Evolutionary conservation across 225 moss, liverwort and hornwort species (phyloP).

Genomic region (Takakia lepidozioides): DNA sequence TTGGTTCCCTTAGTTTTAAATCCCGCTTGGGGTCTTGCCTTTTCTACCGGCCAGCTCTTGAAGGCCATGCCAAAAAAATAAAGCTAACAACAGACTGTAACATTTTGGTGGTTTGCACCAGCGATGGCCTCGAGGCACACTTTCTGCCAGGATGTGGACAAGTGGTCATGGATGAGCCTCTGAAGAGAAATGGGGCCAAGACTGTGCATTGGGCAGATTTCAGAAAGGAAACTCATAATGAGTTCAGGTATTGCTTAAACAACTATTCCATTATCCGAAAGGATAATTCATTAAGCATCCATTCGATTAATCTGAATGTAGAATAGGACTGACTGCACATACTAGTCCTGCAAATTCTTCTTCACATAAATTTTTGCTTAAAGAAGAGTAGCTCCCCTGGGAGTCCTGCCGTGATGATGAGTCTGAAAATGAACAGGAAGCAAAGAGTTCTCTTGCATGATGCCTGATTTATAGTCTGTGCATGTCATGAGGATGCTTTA

Average conservation of each 20-base stretch:
- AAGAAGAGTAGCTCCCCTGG: too few species aligned
- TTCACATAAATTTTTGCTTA: background rate
- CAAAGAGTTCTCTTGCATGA: too few species aligned
- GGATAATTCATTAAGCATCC: background rate
- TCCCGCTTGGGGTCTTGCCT: slow-evolving; percentile 27
- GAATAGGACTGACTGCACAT: background rate
- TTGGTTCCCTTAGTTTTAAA: slow-evolving; percentile 19
- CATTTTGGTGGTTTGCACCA: slow-evolving; percentile 31
- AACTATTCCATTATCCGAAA: background rate
- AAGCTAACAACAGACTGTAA: slow-evolving; percentile 20
- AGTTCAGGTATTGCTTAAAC: slow-evolving; percentile 1
- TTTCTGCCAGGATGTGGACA: slow-evolving; percentile 30
- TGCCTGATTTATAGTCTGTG: too few species aligned
- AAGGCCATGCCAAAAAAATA: slow-evolving; percentile 8
- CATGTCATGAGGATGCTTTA: too few species aligned
- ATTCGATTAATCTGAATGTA: background rate
- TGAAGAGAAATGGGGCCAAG: slow-evolving; percentile 4
- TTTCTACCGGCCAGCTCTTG: slow-evolving; percentile 22
- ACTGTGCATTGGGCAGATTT: slow-evolving; percentile 6
- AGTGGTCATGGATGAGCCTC: background rate
- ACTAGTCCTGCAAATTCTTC: background rate
- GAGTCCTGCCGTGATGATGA: too few species aligned
- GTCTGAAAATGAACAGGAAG: too few species aligned
- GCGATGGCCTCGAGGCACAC: slow-evolving; percentile 31
- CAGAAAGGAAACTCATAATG: background rate